Evolutionary conservation across 331 rosid species (phyloP), one percentile per base, ranked within the genome.

Genomic region (Quercus phellos): DNA sequence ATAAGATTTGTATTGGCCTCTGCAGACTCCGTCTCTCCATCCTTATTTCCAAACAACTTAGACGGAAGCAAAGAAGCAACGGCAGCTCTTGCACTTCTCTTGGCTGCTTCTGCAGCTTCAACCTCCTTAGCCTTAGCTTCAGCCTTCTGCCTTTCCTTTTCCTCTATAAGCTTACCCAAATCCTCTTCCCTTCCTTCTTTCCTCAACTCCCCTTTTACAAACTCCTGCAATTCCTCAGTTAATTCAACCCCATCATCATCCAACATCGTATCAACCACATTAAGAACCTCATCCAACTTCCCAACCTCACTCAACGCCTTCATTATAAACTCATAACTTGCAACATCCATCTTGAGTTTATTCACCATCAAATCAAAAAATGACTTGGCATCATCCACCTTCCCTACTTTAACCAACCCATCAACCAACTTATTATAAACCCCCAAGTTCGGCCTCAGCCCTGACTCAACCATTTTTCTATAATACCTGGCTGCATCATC

Each of bases 21-120:
- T 2, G 78, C 74, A 80, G 94, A 78, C 73, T 76, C 94, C 2
- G 85, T 54, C 74, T 85, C 89, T 0, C 83, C 56, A 73, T 84
- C 90, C 89, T 90, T 93, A 66, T 77, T 84, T 35, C 92, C 93
- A 66, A 89, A 91, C 88, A 90, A 72, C 85, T 86, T 91, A 32
- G 98, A 90, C 1, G 97, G 90, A 80, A 90, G 89, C 53, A 93
- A 74, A 61, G 96, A 90, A 70, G 90, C 74, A 5, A 91, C 89
- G 3, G 93, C 97, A 67, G 89, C 93, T 79, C 88, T 87, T 35
- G 92, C 89, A 74, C 91, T 86, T 85, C 87, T 90, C 80, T 90
- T 93, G 55, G 94, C 93, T 50, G 97, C 94, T 84, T 93, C 98
- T 1, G 97, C 97, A 2, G 90, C 97, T 84, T 91, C 98, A 17